Evolutionary conservation across 805 yeast genomes (phyloP), one percentile per base, ranked within the genome.

Genomic region (Nakazawaea laoshanensis): DNA sequence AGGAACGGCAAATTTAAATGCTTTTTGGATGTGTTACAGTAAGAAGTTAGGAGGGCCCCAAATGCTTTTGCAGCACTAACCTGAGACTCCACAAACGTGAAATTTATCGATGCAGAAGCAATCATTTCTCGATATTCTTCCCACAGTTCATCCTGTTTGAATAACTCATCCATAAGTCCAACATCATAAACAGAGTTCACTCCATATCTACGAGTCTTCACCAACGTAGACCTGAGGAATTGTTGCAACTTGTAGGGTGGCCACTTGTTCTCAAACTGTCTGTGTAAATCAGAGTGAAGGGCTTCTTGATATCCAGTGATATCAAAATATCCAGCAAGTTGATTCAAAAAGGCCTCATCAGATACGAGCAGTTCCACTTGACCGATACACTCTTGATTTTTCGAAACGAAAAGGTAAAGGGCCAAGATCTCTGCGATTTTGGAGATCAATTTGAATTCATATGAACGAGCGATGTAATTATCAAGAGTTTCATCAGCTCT

Each of bases 361-460:
- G 55, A 48, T 25, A 81, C 47, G 8, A 64, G 50, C 1, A 59
- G 46, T 10, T 62, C 52, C 10, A 82, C 70, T 12, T 61, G 53
- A 15, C 53, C 46, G 32, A 58, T 61, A 27, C 67, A 60, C 12
- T 47, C 46, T 7, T 55, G 63, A 35, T 59, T 63, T 25, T 65
- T 62, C 4, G 77, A 67, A 4, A 77, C 77, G 55, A 74, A 82
- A 14, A 84, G 55, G 29, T 78, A 70, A 26, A 84, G 60, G 0
- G 95, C 86, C 32, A 86, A 61, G 7, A 86, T 74, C 46, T 84
- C 92, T 2, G 84, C 73, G 13, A 83, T 71, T 42, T 77, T 75
- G 2, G 94, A 72, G 7, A 75, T 60, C 29, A 80, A 53, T 38
- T 69, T 72, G 44, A 71, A 66, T 33, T 69, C 67, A 43, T 76